Evolutionary conservation across 331 rosid species (phyloP).

Genomic region (Arachis monticola): DNA sequence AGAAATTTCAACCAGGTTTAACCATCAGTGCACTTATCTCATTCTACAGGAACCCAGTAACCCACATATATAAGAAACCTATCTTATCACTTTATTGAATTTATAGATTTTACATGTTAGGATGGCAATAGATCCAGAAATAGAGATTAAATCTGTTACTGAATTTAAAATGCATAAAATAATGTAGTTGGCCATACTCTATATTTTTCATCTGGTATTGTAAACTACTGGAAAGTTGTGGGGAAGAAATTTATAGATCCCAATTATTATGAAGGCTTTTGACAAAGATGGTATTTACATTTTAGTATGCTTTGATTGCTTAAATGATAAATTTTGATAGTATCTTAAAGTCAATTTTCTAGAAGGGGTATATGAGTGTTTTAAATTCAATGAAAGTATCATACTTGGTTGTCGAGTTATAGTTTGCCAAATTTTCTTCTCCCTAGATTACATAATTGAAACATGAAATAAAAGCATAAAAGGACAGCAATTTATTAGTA

Average conservation of each 20-base stretch:
- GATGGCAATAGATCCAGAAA: slow-evolving; percentile 30
- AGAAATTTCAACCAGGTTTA: slow-evolving; percentile 13
- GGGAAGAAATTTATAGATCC: neutral
- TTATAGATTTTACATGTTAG: slow-evolving; percentile 20
- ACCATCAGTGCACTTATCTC: slow-evolving; percentile 1
- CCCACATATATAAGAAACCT: neutral
- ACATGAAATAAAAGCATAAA: slow-evolving; percentile 14
- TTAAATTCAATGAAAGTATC: slow-evolving; percentile 13
- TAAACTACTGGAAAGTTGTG: slow-evolving; percentile 10
- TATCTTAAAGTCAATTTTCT: slow-evolving; percentile 20
- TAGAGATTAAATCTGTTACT: slow-evolving; percentile 9
- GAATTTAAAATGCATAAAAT: slow-evolving; percentile 16
- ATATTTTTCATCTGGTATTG: neutral
- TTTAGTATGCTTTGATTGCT: slow-evolving; percentile 21
- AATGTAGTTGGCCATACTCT: neutral
- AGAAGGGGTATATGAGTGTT: slow-evolving; percentile 11
- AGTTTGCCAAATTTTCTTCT: slow-evolving; percentile 9
- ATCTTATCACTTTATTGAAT: neutral
- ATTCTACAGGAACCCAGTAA: neutral
- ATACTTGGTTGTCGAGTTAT: slow-evolving; percentile 17
- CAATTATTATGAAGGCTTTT: slow-evolving; percentile 26
- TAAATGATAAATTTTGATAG: slow-evolving; percentile 10
- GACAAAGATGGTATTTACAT: neutral
- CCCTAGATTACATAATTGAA: slow-evolving; percentile 7
- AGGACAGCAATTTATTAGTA: slow-evolving; percentile 13